A percentile compares a stretch with the other conserved stretches of the same genome.
phyloP scores from a whole-genome alignment of 1,284 basidiomycete genomes.

The Sporisorium exsertum region DNA sequence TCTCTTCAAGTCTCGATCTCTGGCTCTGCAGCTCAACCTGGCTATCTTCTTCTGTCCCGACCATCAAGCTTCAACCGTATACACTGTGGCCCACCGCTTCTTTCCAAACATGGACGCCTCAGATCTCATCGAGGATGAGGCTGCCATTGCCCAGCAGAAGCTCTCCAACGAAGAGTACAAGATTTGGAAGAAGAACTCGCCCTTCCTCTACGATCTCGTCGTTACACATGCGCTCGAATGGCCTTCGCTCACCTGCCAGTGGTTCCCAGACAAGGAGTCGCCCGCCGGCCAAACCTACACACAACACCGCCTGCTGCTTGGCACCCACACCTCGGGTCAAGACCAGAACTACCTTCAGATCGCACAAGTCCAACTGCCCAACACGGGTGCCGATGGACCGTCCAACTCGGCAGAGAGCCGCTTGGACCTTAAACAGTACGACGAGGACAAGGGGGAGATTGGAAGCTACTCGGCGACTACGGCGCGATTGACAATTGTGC shows the following conservation, averaged over 20 bases:
- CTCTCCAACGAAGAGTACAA: conserved; percentile 68
- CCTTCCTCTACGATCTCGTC: conserved; percentile 94
- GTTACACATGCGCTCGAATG: conserved; percentile 98
- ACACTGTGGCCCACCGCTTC: neutral
- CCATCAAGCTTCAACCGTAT: neutral
- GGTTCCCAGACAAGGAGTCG: conserved; percentile 93
- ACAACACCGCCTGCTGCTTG: conserved; percentile 90
- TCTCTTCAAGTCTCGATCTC: neutral
- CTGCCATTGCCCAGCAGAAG: conserved; percentile 61
- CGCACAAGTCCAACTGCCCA: conserved; percentile 88
- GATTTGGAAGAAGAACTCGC: conserved; percentile 70
- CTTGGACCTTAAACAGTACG: conserved; percentile 83
- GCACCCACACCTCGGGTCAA: conserved; percentile 96
- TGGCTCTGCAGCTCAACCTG: neutral
- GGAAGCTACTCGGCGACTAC: conserved; percentile 74
- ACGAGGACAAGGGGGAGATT: conserved; percentile 83
- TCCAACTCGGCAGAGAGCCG: conserved; percentile 73
- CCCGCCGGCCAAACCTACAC: conserved; percentile 91
- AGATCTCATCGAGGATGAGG: conserved; percentile 60
- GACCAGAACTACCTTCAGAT: conserved; percentile 96
- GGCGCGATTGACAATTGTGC: conserved; percentile 87
- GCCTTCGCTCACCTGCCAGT: conserved; percentile 97
- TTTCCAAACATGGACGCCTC: conserved; percentile 45
- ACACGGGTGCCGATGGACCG: conserved; percentile 68
- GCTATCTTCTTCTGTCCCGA: neutral